These are phyloP conservation scores for Plasmodium vinckei DNA, from an alignment of 169 alveolate genomes.

Conservation along the genomic window DNA sequence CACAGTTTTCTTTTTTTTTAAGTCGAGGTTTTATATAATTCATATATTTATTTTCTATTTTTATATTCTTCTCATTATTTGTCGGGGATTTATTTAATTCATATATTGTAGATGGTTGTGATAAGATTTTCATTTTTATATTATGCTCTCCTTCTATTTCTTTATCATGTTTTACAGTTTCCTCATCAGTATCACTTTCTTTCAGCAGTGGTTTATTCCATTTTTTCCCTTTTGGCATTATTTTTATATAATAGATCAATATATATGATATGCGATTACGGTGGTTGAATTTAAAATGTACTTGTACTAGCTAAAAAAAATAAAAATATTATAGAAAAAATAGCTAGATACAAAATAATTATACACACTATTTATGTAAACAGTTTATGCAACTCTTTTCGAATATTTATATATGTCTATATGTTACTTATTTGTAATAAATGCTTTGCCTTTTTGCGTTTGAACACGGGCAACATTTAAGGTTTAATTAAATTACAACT, in stretches of 20 bases:
- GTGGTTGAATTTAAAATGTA: too few relatives aligned
- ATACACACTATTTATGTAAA: too few relatives aligned
- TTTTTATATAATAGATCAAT: slow-evolving; percentile 9
- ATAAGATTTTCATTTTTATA: slow-evolving; percentile 30
- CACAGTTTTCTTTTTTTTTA: slow-evolving; percentile 35
- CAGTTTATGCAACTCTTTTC: too few relatives aligned
- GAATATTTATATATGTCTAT: too few relatives aligned
- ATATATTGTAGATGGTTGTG: background rate
- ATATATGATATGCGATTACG: background rate
- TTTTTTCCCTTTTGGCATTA: slow-evolving; percentile 53
- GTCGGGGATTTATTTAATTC: background rate
- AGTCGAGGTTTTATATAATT: slow-evolving; percentile 48
- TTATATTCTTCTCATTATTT: slow-evolving; percentile 50
- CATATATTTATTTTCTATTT: slow-evolving; percentile 24
- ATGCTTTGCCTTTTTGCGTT: too few relatives aligned
- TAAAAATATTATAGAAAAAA: too few relatives aligned
- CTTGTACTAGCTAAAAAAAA: too few relatives aligned
- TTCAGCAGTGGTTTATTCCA: slow-evolving; percentile 53
- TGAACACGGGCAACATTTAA: too few relatives aligned
- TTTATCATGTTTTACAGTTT: slow-evolving; percentile 25
- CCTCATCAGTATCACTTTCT: slow-evolving; percentile 40
- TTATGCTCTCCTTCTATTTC: slow-evolving; percentile 3
- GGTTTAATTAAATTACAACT: too few relatives aligned
- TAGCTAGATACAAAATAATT: too few relatives aligned
- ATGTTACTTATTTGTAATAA: too few relatives aligned